Conservation (phyloP, 257 asterid genomes). For the Thymus quinquecostatus region DNA sequence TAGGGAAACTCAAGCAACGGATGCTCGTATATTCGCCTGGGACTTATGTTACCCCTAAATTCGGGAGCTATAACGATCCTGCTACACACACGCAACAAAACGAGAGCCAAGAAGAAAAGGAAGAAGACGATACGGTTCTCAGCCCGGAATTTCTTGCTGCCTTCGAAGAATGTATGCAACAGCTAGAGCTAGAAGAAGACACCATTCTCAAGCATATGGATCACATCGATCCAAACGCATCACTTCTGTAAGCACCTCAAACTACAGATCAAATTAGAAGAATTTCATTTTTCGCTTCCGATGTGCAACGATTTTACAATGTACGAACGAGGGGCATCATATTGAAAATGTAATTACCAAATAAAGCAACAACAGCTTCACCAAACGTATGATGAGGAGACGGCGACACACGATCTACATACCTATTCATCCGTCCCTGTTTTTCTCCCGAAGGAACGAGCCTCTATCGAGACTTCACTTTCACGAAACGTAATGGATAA, state of each 20-base stretch:
- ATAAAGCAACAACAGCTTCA: too few species aligned
- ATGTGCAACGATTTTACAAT: too few species aligned
- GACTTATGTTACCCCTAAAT: slow-evolving; percentile 50
- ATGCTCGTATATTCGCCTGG: slow-evolving; percentile 40
- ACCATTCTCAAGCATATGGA: slow-evolving; percentile 42
- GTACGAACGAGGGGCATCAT: too few species aligned
- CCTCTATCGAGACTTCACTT: slow-evolving; percentile 35
- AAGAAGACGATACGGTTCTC: slow-evolving; percentile 20
- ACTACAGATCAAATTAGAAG: neutral
- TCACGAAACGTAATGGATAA: slow-evolving; percentile 13
- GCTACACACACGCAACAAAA: neutral
- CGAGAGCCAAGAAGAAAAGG: neutral
- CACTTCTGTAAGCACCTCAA: too few species aligned
- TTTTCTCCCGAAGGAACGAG: slow-evolving; percentile 12
- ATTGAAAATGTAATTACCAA: too few species aligned
- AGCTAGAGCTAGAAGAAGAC: slow-evolving; percentile 50
- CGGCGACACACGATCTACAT: neutral
- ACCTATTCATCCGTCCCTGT: neutral
- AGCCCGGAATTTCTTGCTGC: slow-evolving; percentile 52
- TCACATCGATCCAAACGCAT: too few species aligned
- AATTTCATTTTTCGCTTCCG: neutral
- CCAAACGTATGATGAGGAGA: too few species aligned
- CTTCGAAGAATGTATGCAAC: slow-evolving; percentile 54
- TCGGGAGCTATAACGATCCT: slow-evolving; percentile 47
- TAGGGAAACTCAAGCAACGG: slow-evolving; percentile 34